Percentiles rank a stretch among this genome's conserved stretches.
Evolutionary conservation across 768 basidiomycete species (phyloP).

Genomic region (Panaeolus papilionaceus): DNA sequence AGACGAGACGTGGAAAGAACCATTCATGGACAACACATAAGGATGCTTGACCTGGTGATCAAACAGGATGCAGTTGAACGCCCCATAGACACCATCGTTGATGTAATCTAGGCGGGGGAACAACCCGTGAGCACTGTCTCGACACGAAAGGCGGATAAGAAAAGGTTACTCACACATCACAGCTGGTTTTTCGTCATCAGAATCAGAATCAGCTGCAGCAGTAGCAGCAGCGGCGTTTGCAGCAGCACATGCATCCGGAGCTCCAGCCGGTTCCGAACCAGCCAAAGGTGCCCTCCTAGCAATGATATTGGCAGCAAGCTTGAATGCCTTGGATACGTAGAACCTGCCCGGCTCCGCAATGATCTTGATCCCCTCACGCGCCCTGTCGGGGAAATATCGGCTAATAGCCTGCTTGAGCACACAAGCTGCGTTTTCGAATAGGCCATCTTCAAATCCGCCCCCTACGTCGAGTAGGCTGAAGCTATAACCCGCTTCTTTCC

Average conservation of each 20-base stretch:
- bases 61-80: constrained; percentile 96
- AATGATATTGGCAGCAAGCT: constrained; percentile 91
- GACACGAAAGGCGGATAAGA: constrained; percentile 36
- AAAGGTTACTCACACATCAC: constrained; percentile 84
- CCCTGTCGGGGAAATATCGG: constrained; percentile 72
- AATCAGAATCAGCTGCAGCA: constrained; percentile 21
- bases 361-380: constrained; percentile 65
- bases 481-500: constrained; percentile 74
- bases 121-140: constrained; percentile 13
- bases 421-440: constrained; percentile 81
- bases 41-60: constrained; percentile 88
- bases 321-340: constrained; percentile 92
- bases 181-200: constrained; percentile 43
- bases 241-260: constrained; percentile 30
- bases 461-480: constrained; percentile 93
- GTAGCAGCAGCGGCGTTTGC: constrained; percentile 14
- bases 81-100: constrained; percentile 98
- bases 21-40: constrained; percentile 68
- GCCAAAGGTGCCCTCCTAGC: constrained; percentile 74
- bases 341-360: constrained; percentile 97
- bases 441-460: constrained; percentile 92
- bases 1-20: constrained; percentile 61
- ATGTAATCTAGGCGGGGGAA: constrained; percentile 79
- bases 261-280: constrained; percentile 28
- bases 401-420: constrained; percentile 76